Evolutionary conservation across 2,329 filamentous ascomycete species (phyloP), one percentile per base, ranked within the genome.

Genomic region (Apiospora marii): DNA sequence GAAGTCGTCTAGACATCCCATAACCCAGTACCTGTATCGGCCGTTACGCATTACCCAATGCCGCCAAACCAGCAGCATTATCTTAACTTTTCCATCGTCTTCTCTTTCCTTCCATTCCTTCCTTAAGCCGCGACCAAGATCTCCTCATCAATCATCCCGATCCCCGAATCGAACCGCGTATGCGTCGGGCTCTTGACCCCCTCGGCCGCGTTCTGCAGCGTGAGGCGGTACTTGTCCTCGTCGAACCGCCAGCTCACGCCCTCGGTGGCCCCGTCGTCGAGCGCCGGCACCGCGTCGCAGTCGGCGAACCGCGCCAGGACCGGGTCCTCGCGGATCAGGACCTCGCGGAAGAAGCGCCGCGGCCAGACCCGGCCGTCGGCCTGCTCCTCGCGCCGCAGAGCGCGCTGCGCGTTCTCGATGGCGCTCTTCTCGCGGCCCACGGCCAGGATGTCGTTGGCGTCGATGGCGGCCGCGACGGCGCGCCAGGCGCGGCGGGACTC

Each of bases 401-500:
- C 76, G 41, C 92, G 91, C 86, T 98, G 96, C 48, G 92, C 91
- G 77, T 94, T 94, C 83, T 98, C 96, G 75, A 98, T 97, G 83
- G 94, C 94, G 72, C 89, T 89, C 87, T 98, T 98, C 81, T 97
- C 94, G 19, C 84, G 80, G 1, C 91, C 91, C 0, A 94, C 94
- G 5, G 89, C 85, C 77, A 98, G 94, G 89, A 98, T 94, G 81
- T 98, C 94, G 72, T 94, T 93, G 76, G 88, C 90, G 72, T 90
- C 87, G 78, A 98, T 96, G 67, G 92, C 94, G 43, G 90, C 89
- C 0, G 94, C 94, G 37, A 98, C 96, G 79, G 93, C 94, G 75
- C 89, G 86, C 96, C 96, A 98, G 4, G 96, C 96, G 72, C 93
- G 90, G 67, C 96, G 91, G 19, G 93, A 94, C 84, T 98, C 96